A percentile compares a stretch with the other conserved stretches of the same genome.
Conservation (phyloP, 768 basidiomycete species). For the Heimioporus sp. region DNA sequence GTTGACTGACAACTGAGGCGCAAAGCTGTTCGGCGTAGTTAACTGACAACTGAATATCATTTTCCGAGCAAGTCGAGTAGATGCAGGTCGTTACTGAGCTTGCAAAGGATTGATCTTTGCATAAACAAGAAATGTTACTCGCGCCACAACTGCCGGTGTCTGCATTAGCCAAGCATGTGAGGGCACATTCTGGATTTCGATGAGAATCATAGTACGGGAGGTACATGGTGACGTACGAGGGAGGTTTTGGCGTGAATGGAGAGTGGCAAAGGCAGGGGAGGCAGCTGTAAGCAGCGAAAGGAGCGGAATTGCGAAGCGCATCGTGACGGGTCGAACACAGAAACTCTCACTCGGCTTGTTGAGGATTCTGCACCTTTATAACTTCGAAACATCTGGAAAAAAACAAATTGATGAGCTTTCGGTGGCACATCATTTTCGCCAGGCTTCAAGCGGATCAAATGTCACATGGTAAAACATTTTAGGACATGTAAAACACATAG, state of each 20-base stretch:
- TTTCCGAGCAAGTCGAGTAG: constrained; percentile 40
- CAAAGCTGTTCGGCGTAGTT: constrained; percentile 43
- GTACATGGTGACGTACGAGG: constrained; percentile 18
- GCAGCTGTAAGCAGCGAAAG: constrained; percentile 11
- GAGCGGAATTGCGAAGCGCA: constrained; percentile 16
- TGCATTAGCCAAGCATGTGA: constrained; percentile 44
- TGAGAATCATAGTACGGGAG: neutral
- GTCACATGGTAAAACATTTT: too few relatives aligned
- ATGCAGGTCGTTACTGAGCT: constrained; percentile 48
- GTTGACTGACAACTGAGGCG: constrained; percentile 43
- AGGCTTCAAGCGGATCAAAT: too few relatives aligned
- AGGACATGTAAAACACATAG: too few relatives aligned
- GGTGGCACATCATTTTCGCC: too few relatives aligned
- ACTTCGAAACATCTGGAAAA: too few relatives aligned
- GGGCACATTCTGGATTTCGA: constrained; percentile 47
- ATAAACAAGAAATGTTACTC: constrained; percentile 58
- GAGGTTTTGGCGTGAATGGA: constrained; percentile 18
- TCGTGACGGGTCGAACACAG: neutral
- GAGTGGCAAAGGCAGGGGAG: constrained; percentile 17
- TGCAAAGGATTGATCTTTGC: constrained; percentile 48
- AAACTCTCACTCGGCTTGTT: too few relatives aligned
- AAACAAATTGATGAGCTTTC: too few relatives aligned
- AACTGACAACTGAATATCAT: constrained; percentile 46
- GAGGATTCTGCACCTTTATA: too few relatives aligned
- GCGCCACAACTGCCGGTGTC: constrained; percentile 43